Evolutionary conservation across 192 early-diverging fungal genomes (phyloP).

Genomic region (Coemansia sp.): DNA sequence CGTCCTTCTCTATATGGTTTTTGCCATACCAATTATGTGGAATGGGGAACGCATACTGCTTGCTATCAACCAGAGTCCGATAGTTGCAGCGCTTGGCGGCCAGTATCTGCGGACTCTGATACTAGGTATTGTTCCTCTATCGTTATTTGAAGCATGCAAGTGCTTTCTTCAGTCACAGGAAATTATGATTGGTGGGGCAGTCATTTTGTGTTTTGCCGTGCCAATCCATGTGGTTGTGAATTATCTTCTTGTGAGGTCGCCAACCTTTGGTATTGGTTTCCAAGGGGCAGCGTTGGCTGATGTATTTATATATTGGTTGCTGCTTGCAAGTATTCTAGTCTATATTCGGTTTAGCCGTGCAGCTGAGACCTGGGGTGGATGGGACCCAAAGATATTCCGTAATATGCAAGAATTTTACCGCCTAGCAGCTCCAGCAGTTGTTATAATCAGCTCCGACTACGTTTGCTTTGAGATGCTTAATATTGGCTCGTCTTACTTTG

Average conservation of each 20-base stretch:
- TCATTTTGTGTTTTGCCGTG: constrained; percentile 64
- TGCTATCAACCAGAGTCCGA: constrained; percentile 64
- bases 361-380: constrained; percentile 77
- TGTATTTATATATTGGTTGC: constrained; percentile 69
- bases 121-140: constrained; percentile 69
- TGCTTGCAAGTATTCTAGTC: constrained; percentile 61
- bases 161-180: constrained; percentile 85
- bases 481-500: constrained; percentile 68
- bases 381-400: constrained; percentile 65
- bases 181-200: constrained; percentile 77
- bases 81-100: constrained; percentile 58
- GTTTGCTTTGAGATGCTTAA: constrained; percentile 74
- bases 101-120: constrained; percentile 65
- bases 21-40: constrained; percentile 18
- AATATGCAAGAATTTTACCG: constrained; percentile 60
- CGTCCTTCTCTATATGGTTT: constrained; percentile 5
- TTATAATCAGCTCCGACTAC: constrained; percentile 83
- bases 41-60: constrained; percentile 59
- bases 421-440: constrained; percentile 74
- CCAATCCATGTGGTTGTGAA: constrained; percentile 77
- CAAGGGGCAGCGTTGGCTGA: constrained; percentile 82
- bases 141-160: constrained; percentile 80
- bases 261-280: constrained; percentile 67
- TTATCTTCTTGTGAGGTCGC: constrained; percentile 74
- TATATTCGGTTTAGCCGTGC: constrained; percentile 65